Conservation (phyloP, 371 early-diverging fungal species). For the Nematocida displodere region DNA sequence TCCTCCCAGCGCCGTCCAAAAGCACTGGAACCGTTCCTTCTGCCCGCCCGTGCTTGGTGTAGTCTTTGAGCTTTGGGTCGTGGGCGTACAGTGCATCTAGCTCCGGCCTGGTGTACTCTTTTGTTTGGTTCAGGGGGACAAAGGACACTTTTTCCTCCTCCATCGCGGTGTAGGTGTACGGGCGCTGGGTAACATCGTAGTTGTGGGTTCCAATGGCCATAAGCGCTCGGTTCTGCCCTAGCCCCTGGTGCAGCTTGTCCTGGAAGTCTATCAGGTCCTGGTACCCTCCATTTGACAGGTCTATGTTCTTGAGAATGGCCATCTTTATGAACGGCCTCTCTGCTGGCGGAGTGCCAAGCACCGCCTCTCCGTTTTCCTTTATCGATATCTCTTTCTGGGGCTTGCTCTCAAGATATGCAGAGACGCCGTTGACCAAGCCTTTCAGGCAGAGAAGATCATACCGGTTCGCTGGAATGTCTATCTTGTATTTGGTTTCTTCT, state of each 20-base stretch:
- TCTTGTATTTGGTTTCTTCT: slow-evolving; percentile 77
- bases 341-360: slow-evolving; percentile 7
- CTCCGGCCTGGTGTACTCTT: slow-evolving; percentile 75
- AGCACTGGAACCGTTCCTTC: slow-evolving; percentile 77
- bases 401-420: slow-evolving; percentile 44
- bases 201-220: slow-evolving; percentile 98
- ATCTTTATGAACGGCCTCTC: slow-evolving; percentile 81
- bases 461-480: slow-evolving; percentile 98
- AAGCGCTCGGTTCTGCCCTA: slow-evolving; percentile 83
- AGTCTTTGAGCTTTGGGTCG: slow-evolving; percentile 78
- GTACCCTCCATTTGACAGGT: slow-evolving; percentile 75
- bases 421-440: slow-evolving; percentile 55
- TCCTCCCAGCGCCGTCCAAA: slow-evolving; percentile 73
- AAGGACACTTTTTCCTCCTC: slow-evolving; percentile 81
- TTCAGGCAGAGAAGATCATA: slow-evolving; percentile 66
- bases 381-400: slow-evolving; percentile 32
- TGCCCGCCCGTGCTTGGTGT: slow-evolving; percentile 80
- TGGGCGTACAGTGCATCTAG: slow-evolving; percentile 79
- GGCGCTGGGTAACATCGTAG: slow-evolving; percentile 81
- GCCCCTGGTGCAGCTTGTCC: slow-evolving; percentile 93
- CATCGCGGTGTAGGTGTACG: slow-evolving; percentile 85
- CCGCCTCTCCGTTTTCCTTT: slow-evolving; percentile 4
- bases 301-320: slow-evolving; percentile 82
- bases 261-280: slow-evolving; percentile 92
- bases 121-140: slow-evolving; percentile 77